phyloP scores from a whole-genome alignment of 164 flowering plant genomes.

The Piper longum region DNA sequence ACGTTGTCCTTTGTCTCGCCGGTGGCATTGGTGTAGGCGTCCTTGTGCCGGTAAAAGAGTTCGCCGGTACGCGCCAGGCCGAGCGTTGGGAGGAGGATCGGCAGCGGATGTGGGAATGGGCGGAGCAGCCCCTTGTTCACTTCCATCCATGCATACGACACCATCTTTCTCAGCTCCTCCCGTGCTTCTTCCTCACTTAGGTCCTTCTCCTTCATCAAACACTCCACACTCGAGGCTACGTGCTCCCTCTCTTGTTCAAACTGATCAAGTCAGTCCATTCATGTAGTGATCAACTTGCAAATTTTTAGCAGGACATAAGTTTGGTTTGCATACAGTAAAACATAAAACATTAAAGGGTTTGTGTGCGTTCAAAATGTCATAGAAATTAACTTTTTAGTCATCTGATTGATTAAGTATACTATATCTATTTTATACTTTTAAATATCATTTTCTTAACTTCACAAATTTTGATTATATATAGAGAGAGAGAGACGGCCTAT shows the following conservation, averaged over 20 bases:
- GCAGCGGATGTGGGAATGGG: background rate
- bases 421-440: too few species aligned
- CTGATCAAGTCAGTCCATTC: background rate
- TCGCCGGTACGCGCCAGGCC: background rate
- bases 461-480: too few species aligned
- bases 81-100: background rate
- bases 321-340: too few species aligned
- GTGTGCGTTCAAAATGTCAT: too few species aligned
- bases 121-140: conserved; percentile 1
- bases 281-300: background rate
- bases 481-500: too few species aligned
- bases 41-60: background rate
- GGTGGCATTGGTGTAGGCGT: conserved; percentile 2
- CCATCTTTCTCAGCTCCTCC: background rate
- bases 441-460: too few species aligned
- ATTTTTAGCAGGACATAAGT: background rate
- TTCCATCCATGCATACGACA: conserved; percentile 2
- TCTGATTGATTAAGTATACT: too few species aligned
- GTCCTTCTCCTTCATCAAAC: conserved; percentile 2
- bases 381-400: too few species aligned
- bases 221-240: conserved; percentile 1
- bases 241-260: conserved; percentile 6
- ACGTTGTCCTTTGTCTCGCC: conserved; percentile 1
- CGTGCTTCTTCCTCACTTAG: conserved; percentile 3
- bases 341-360: too few species aligned